phyloP scores from a whole-genome alignment of 1,139 yeast genomes.

The Sugiyamaella castrensis region DNA sequence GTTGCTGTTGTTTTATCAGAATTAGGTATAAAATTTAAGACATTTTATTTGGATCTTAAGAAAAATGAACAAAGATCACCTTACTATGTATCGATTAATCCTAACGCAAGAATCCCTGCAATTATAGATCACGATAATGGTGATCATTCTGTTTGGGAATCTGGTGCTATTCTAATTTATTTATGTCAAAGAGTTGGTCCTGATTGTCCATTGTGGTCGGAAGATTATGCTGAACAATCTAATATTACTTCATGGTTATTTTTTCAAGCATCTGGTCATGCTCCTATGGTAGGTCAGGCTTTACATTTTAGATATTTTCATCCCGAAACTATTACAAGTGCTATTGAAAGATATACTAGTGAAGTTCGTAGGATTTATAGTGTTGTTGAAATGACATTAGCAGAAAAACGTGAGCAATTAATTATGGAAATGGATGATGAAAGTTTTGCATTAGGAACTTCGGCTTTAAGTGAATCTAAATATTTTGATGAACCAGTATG shows the following conservation, averaged over 20 bases:
- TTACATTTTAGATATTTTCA: slow-evolving; percentile 91
- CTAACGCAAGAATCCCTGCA: slow-evolving; percentile 94
- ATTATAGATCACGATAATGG: slow-evolving; percentile 81
- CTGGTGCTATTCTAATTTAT: slow-evolving; percentile 85
- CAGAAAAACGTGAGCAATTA: slow-evolving; percentile 86
- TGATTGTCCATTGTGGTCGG: slow-evolving; percentile 74
- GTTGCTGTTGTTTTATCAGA: slow-evolving; percentile 90
- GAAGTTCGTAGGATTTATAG: slow-evolving; percentile 94
- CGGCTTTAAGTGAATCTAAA: slow-evolving; percentile 80
- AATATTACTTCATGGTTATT: slow-evolving; percentile 87
- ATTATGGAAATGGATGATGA: slow-evolving; percentile 89
- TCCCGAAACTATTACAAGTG: slow-evolving; percentile 79
- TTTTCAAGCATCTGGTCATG: slow-evolving; percentile 94
- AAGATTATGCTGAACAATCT: slow-evolving; percentile 76
- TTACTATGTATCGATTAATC: slow-evolving; percentile 85
- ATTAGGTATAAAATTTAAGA: slow-evolving; percentile 71
- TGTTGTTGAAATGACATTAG: slow-evolving; percentile 91
- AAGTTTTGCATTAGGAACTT: slow-evolving; percentile 83
- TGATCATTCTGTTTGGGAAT: slow-evolving; percentile 86
- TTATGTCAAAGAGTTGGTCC: slow-evolving; percentile 64
- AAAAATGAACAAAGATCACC: slow-evolving; percentile 90
- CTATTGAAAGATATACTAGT: slow-evolving; percentile 86
- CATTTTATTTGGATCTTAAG: slow-evolving; percentile 84
- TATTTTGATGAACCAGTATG: slow-evolving; percentile 93
- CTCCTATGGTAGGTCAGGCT: slow-evolving; percentile 98